Percentiles rank a stretch among this genome's conserved stretches.
phyloP scores from a whole-genome alignment of 305 asterid species.

The Plantago rigida region DNA sequence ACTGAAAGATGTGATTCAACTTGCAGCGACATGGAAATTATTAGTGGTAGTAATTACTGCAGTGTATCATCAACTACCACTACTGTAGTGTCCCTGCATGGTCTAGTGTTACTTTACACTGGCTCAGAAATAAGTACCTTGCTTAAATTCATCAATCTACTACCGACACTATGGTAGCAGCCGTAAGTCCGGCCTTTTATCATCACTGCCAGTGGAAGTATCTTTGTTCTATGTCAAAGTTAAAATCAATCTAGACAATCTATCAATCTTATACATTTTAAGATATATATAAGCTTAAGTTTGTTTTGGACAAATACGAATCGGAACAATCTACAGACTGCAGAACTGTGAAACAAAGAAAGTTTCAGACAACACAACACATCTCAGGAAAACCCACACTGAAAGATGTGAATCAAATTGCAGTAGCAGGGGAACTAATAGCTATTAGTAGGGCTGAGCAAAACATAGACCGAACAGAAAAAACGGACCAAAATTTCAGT shows the following conservation, averaged over 20 bases:
- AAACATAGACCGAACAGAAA: too few species aligned
- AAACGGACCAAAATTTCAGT: too few species aligned
- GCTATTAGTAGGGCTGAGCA: too few species aligned
- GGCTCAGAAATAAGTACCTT: conserved; percentile 60
- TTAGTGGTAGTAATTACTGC: too few species aligned
- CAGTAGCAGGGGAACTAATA: too few species aligned
- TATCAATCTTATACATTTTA: background rate
- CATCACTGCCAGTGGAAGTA: conserved; percentile 56
- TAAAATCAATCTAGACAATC: too few species aligned
- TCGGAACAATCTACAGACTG: background rate
- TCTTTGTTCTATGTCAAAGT: background rate
- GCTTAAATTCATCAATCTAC: conserved; percentile 55
- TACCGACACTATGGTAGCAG: conserved; percentile 70
- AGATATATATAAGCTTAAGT: too few species aligned
- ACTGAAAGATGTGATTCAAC: too few species aligned
- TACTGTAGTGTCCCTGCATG: too few species aligned
- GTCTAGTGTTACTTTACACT: conserved; percentile 20
- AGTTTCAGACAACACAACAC: background rate
- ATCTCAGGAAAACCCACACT: background rate
- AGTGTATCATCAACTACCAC: too few species aligned
- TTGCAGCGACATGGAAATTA: too few species aligned
- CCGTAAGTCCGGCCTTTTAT: conserved; percentile 89
- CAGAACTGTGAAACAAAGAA: background rate
- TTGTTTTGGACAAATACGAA: too few species aligned
- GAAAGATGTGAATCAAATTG: background rate